phyloP scores from a whole-genome alignment of 345 rosid genomes.

The Nephelium lappaceum region DNA sequence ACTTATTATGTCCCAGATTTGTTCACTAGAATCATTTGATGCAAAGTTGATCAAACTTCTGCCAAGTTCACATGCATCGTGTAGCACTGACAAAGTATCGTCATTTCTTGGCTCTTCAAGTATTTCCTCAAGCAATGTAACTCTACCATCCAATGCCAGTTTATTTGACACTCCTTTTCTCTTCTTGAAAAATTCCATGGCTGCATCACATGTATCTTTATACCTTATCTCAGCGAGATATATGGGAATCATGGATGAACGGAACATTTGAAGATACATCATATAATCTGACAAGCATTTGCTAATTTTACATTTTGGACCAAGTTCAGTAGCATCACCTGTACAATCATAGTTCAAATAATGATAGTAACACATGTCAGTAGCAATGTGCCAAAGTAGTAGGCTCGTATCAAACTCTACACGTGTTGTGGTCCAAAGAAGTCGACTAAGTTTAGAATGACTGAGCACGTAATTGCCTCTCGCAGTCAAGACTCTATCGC shows the following conservation, averaged over 20 bases:
- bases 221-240: slow-evolving; percentile 35
- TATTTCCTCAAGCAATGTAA: too few relatives aligned
- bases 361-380: slow-evolving; percentile 28
- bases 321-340: not conserved
- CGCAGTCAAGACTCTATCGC: not conserved
- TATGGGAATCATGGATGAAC: slow-evolving; percentile 34
- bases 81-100: too few relatives aligned
- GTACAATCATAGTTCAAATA: not conserved
- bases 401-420: slow-evolving; percentile 22
- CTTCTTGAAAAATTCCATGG: slow-evolving; percentile 11
- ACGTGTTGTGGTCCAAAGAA: not conserved
- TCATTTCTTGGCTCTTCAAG: too few relatives aligned
- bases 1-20: too few relatives aligned
- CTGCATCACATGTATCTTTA: slow-evolving; percentile 33
- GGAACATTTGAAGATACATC: slow-evolving; percentile 37
- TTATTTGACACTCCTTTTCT: too few relatives aligned
- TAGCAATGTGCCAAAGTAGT: slow-evolving; percentile 40
- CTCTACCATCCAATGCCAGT: too few relatives aligned
- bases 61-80: too few relatives aligned
- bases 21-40: too few relatives aligned
- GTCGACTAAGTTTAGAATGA: not conserved
- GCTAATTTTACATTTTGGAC: slow-evolving; percentile 22
- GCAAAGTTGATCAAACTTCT: too few relatives aligned
- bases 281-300: slow-evolving; percentile 43
- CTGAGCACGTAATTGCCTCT: not conserved